Evolutionary conservation across 2,329 filamentous ascomycete genomes (phyloP), one percentile per base, ranked within the genome.

Genomic region (Aureobasidium melanogenum): DNA sequence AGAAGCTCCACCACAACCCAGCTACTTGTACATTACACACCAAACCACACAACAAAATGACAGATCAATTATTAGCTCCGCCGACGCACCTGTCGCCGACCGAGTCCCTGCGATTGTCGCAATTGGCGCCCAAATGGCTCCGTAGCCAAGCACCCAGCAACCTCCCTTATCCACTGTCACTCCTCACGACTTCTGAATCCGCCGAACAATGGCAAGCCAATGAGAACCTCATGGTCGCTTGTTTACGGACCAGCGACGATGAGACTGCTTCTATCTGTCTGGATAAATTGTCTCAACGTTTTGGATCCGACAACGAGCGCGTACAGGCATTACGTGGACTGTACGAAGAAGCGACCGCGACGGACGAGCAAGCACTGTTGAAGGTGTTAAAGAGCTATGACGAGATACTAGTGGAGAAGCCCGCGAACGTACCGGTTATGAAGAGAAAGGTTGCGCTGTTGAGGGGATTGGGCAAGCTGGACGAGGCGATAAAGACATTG

Each of bases 371-470:
- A 50, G 86, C 84, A 17, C 76, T 97, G 48, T 82, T 88, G 63
- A 78, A 78, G 17, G 83, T 97, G 24, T 77, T 97, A 54, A 82
- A 84, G 64, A 84, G 88, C 67, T 97, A 97, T 70, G 85, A 96
- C 48, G 80, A 83, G 36, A 85, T 92, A 46, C 74, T 99, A 57
- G 78, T 81, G 59, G 83, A 88, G 38, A 88, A 91, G 68, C 84
- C 86, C 26, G 85, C 88, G 51, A 95, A 96, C 72, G 84, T 95
- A 75, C 88, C 89, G 62, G 86, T 99, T 63, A 80, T 88, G 46
- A 99, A 99, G 77, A 83, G 94, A 64, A 84, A 89, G 48, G 84
- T 93, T 63, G 88, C 91, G 6, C 80, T 97, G 38, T 77, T 97
- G 62, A 85, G 86, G 67, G 88, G 87, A 30, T 80, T 95, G 73